Percentiles rank a stretch among this genome's conserved stretches.
Conservation (phyloP, 345 rosid genomes). For the Populus pruinosa region DNA sequence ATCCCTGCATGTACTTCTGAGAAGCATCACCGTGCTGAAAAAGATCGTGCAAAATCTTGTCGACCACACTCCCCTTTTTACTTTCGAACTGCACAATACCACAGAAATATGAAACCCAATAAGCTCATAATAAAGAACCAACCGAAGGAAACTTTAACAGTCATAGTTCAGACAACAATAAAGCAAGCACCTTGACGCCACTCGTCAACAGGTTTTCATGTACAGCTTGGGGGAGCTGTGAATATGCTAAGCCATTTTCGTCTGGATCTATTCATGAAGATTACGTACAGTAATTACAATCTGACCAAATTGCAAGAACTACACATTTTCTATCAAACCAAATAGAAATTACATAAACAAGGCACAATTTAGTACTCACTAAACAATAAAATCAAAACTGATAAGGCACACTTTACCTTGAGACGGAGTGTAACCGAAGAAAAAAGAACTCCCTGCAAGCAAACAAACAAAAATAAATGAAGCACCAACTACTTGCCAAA, state of each 20-base stretch:
- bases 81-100: constrained; percentile 42
- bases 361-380: background rate
- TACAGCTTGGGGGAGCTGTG: constrained; percentile 42
- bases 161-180: background rate
- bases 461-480: background rate
- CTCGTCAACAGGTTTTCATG: constrained; percentile 56
- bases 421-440: no score
- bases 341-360: background rate
- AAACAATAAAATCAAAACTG: no score
- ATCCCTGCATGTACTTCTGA: constrained; percentile 72
- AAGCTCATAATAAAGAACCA: background rate
- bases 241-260: constrained; percentile 47
- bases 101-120: background rate
- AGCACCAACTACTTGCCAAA: background rate
- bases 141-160: constrained; percentile 1
- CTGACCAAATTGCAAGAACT: background rate
- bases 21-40: constrained; percentile 80
- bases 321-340: background rate
- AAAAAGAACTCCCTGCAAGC: background rate
- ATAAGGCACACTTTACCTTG: no score
- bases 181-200: constrained; percentile 39
- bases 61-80: constrained; percentile 48
- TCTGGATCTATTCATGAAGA: constrained; percentile 39
- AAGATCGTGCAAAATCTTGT: constrained; percentile 64
- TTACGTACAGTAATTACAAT: background rate